Base-by-base conservation (phyloP, 2,329 filamentous ascomycete species). In the Aspergillus melleus region DNA sequence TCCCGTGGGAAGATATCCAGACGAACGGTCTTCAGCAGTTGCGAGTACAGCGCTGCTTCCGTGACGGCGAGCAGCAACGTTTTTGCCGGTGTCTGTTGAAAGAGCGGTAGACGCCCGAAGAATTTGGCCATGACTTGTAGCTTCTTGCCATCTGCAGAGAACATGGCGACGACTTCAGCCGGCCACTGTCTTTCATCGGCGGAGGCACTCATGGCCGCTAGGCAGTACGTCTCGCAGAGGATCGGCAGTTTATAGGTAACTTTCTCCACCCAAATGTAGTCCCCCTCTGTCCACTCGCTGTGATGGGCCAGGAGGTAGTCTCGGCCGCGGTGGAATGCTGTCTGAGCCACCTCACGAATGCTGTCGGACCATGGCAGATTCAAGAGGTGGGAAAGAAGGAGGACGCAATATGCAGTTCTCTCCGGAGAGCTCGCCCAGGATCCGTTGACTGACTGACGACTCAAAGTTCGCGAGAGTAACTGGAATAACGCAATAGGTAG, bases 141-240 rank as follows among this genome's bases (percentile, higher is more conserved):
- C 30, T 32, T 32, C 10, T 12, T 32, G 30, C 12, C 30, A 2
- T 32, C 10, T 11, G 30, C 30, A 12, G 30, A 32, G 36, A 56
- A 50, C 12, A 51, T 29, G 11, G 51, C 36, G 29, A 55, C 26
- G 36, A 26, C 42, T 20, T 50, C 51, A 36, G 54, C 60, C 58
- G 53, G 50, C 57, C 30, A 32, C 51, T 55, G 56, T 20, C 57
- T 58, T 30, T 64, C 55, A 56, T 66, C 63, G n/a, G 24, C 47
- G 19, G 52, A 24, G n/a, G 52, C 54, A 54, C 59, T 58, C 39
- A 71, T 52, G 11, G 71, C 72, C 49, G 72, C 70, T n/a, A 74
- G 54, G 44, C 64, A 60, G 58, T 73, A 73, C 29, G 65, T 63
- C 47, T 72, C 59, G 16, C 64, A 63, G 1, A 69, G 58, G 32